Percentiles rank a stretch among this genome's conserved stretches.
phyloP scores from a whole-genome alignment of 805 yeast genomes.

The Candida piceae region DNA sequence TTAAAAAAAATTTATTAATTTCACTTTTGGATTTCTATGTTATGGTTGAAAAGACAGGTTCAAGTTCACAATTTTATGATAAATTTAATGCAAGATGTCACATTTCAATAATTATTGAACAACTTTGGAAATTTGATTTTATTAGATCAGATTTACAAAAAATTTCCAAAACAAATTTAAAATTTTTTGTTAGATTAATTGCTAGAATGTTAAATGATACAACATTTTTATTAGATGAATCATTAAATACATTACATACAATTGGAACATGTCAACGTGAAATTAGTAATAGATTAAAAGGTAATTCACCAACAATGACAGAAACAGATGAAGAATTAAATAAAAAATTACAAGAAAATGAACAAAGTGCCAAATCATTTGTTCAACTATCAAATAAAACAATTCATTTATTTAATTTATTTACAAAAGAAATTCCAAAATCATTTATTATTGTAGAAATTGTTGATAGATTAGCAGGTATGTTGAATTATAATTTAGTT shows the following conservation, averaged over 20 bases:
- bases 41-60: conserved; percentile 93
- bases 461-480: conserved; percentile 90
- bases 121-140: conserved; percentile 69
- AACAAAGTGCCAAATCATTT: conserved; percentile 73
- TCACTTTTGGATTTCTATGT: conserved; percentile 88
- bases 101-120: conserved; percentile 76
- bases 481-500: conserved; percentile 87
- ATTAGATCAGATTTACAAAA: conserved; percentile 65
- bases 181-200: conserved; percentile 85
- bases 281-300: conserved; percentile 43
- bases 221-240: conserved; percentile 86
- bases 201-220: conserved; percentile 95
- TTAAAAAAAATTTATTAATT: conserved; percentile 64
- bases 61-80: conserved; percentile 92
- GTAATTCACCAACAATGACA: conserved; percentile 29
- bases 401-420: conserved; percentile 68
- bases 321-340: conserved; percentile 61
- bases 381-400: conserved; percentile 83
- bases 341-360: conserved; percentile 54
- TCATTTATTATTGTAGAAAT: conserved; percentile 86
- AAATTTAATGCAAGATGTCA: conserved; percentile 88
- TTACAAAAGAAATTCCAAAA: conserved; percentile 79
- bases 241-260: conserved; percentile 69
- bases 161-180: conserved; percentile 57
- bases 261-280: conserved; percentile 76